Evolutionary conservation across 768 basidiomycete genomes (phyloP).

Genomic region (Phylloporus rhodoxanthus): DNA sequence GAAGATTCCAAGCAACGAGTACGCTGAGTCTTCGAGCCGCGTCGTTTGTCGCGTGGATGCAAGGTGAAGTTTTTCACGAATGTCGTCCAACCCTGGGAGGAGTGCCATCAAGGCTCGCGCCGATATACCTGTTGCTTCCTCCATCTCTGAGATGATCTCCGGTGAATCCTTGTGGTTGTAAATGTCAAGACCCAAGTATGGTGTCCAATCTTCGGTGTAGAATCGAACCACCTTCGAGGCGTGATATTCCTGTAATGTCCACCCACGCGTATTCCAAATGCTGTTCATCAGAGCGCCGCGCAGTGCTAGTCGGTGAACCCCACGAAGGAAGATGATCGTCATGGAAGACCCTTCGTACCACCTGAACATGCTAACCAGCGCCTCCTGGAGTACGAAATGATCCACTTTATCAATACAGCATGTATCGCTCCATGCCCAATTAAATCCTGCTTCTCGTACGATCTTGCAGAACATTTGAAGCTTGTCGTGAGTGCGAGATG

Average conservation of each 20-base stretch:
- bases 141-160: not conserved
- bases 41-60: not conserved
- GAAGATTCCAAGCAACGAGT: conserved; percentile 1
- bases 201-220: not conserved
- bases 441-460: not conserved
- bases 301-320: not conserved
- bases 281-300: not conserved
- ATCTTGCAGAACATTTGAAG: not conserved
- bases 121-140: not conserved
- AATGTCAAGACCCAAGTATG: not conserved
- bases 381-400: not conserved
- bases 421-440: not conserved
- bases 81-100: not conserved
- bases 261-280: not conserved
- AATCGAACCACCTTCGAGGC: not conserved
- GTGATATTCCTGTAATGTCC: not conserved
- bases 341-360: not conserved
- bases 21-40: not conserved
- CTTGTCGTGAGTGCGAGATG: not conserved
- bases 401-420: not conserved
- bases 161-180: not conserved
- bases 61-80: not conserved
- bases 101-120: not conserved
- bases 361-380: not conserved
- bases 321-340: not conserved